Percentiles rank a stretch among this genome's conserved stretches.
Evolutionary conservation across 2,329 filamentous ascomycete species (phyloP).

Genomic region (Grosmannia clavigera): DNA sequence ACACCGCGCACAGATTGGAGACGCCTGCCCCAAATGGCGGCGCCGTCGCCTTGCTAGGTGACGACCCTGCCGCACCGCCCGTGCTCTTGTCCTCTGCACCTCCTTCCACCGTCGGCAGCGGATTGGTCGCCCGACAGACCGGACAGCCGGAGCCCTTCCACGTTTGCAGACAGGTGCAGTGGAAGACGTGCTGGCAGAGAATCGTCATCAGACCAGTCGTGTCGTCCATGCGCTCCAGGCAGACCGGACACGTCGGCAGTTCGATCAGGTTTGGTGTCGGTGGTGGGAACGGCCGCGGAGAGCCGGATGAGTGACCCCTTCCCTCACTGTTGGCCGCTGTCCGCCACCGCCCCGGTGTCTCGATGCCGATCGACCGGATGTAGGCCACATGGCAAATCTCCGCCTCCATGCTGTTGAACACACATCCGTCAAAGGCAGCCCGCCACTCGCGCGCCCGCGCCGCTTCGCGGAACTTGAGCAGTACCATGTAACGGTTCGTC

Average conservation of each 20-base stretch:
- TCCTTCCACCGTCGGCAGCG: conserved; percentile 18
- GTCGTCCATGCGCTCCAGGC: conserved; percentile 95
- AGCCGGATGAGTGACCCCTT: conserved; percentile 5
- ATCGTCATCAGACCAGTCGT: conserved; percentile 92
- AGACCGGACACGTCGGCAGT: conserved; percentile 90
- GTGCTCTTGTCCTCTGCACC: neutral
- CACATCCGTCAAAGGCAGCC: conserved; percentile 78
- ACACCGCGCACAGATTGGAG: conserved; percentile 68
- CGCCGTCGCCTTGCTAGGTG: conserved; percentile 31
- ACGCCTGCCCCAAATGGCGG: conserved; percentile 45
- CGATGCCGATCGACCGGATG: conserved; percentile 81
- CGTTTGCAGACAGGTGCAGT: conserved; percentile 89
- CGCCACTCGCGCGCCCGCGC: conserved; percentile 69
- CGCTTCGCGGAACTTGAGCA: conserved; percentile 81
- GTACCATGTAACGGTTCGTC: conserved; percentile 84
- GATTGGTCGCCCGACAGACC: conserved; percentile 77
- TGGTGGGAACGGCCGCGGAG: conserved; percentile 46
- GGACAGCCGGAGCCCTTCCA: conserved; percentile 93
- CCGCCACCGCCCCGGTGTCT: conserved; percentile 36
- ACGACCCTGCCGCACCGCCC: conserved; percentile 5
- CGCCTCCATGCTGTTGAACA: conserved; percentile 88
- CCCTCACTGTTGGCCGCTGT: conserved; percentile 4
- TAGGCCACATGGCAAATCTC: conserved; percentile 94
- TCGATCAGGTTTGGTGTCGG: conserved; percentile 77
- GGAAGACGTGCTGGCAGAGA: conserved; percentile 93